Base-by-base conservation (phyloP, 2,329 filamentous ascomycete genomes). In the Teratosphaeria viscida region DNA sequence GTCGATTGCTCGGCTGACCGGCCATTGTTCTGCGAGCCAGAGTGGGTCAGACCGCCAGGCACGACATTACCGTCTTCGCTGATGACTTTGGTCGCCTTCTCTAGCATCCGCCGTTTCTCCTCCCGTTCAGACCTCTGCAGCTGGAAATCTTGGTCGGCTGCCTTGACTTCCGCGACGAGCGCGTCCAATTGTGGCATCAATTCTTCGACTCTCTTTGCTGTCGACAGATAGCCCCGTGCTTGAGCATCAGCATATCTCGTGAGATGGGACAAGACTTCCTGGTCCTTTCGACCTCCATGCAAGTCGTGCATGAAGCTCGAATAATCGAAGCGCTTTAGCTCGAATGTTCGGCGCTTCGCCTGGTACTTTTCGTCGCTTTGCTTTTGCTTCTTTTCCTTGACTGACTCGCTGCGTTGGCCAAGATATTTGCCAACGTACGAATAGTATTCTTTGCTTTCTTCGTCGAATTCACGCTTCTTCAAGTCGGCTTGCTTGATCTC, bases 301-400 rank as follows among this genome's bases (percentile, higher is more conserved):
- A 99, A 81, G 77, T 99, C 94, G 70, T 97, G 92, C 89, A 99
- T 95, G 71, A 97, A 99, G 14, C 90, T 96, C 2, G 92, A 97
- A 73, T 99, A 99, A 74, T 99, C 95, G 69, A 99, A 99, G 10
- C 95, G 87, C 77, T 95, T 96, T 60, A 99, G 81, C 77, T 99
- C 94, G 69, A 99, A 99, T 66, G 91, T 96, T 53, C 90, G 86
- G 65, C 92, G 85, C 77, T 97, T 97, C 54, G 82, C 85, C 73
- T 97, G 92, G 71, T 97, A 99, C 71, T 99, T 99, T 35, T 89
- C 88, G 73, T 99, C 94, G 67, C 91, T 96, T 68, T 96, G 91
- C 49, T 84, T 89, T 63, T 94, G 85, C 76, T 97, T 97, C 81
- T 99, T 99, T 73, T 95, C 89, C 76, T 97, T 99, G 68, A 96